These are phyloP conservation scores for Leccinum pellstonianum DNA, from an alignment of 768 basidiomycete species.

Conservation along the genomic window DNA sequence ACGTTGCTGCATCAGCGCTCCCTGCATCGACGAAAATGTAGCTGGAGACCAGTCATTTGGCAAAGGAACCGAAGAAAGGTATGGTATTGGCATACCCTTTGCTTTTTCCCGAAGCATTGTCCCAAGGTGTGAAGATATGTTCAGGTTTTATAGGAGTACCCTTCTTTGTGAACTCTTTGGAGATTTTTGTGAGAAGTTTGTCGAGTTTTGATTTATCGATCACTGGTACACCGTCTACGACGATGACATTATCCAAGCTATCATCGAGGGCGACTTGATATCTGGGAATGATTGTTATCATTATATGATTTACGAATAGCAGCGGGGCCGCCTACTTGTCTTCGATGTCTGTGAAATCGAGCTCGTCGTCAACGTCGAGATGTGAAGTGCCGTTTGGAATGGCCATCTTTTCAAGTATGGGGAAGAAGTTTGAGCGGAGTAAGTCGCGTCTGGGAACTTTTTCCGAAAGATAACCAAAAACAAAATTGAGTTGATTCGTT, in stretches of 20 bases:
- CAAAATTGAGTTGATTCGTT: not conserved
- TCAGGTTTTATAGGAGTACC: conserved; percentile 75
- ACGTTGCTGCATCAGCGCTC: conserved; percentile 64
- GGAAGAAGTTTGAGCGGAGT: not conserved
- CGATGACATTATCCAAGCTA: conserved; percentile 85
- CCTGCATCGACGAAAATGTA: conserved; percentile 82
- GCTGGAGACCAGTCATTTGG: conserved; percentile 38
- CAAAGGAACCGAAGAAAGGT: conserved; percentile 2
- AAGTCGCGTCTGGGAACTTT: not conserved
- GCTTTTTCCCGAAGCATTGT: conserved; percentile 76
- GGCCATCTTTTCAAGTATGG: conserved; percentile 42
- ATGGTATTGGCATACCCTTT: conserved; percentile 67
- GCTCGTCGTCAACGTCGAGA: conserved; percentile 53
- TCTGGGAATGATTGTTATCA: conserved; percentile 42
- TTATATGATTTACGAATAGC: not conserved
- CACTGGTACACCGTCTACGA: conserved; percentile 89
- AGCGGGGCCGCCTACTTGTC: conserved; percentile 55
- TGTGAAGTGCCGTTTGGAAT: conserved; percentile 35
- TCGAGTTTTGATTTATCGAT: conserved; percentile 86
- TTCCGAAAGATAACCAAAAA: not conserved
- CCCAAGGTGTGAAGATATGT: conserved; percentile 87
- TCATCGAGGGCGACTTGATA: conserved; percentile 84
- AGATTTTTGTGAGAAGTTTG: conserved; percentile 74
- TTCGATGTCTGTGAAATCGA: conserved; percentile 89
- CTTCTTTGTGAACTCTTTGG: conserved; percentile 81